phyloP scores from a whole-genome alignment of 345 rosid genomes.

The Eucalyptus pauciflora region DNA sequence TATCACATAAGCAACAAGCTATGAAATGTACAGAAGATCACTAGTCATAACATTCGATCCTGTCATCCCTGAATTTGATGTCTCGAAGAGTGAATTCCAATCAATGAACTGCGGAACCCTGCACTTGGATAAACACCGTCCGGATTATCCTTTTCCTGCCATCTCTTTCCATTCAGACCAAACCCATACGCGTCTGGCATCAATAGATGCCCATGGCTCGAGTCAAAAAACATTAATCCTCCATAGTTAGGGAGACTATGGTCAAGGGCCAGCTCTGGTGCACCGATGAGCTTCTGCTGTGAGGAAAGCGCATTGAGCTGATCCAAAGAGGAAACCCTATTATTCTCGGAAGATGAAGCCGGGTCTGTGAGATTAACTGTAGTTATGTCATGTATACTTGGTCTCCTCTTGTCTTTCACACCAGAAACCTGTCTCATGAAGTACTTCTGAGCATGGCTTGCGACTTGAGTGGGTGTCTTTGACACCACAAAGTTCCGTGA shows the following conservation, averaged over 20 bases:
- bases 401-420: conserved; percentile 77
- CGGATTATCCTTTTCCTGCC: conserved; percentile 9
- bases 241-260: conserved; percentile 11
- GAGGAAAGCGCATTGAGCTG: not conserved
- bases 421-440: conserved; percentile 81
- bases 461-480: conserved; percentile 95
- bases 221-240: conserved; percentile 5
- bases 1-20: not conserved
- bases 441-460: conserved; percentile 98
- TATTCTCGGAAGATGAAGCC: not conserved
- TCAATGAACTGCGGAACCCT: conserved; percentile 12
- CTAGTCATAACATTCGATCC: not conserved
- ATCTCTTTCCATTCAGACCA: conserved; percentile 13
- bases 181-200: conserved; percentile 10
- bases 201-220: conserved; percentile 8
- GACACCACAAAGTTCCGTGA: conserved; percentile 74
- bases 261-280: conserved; percentile 8
- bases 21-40: not conserved
- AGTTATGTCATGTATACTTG: conserved; percentile 93
- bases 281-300: not conserved
- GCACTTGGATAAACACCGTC: not conserved
- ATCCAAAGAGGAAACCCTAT: not conserved
- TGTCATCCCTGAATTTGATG: conserved; percentile 6
- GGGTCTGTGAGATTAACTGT: conserved; percentile 38
- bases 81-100: conserved; percentile 6